Evolutionary conservation across 768 basidiomycete species (phyloP).

Genomic region (Mycena leptocephala): DNA sequence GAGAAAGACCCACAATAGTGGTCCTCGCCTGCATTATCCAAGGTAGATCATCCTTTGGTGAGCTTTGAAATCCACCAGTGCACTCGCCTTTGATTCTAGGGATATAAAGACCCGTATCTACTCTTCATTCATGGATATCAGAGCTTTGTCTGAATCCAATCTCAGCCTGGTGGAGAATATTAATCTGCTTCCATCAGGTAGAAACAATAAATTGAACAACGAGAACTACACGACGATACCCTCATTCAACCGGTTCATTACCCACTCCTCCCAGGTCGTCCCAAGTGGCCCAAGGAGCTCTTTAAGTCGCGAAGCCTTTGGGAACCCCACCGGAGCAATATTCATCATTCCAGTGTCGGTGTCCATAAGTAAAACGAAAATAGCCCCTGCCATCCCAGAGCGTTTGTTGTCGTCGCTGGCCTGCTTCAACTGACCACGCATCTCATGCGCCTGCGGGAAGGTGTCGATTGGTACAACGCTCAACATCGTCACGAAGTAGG

Average conservation of each 20-base stretch:
- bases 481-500: background rate
- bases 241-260: slow-evolving; percentile 1
- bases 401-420: slow-evolving; percentile 2
- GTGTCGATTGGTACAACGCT: background rate
- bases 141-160: no score
- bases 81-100: no score
- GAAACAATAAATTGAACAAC: no score
- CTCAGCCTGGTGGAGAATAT: no score
- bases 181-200: no score
- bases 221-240: slow-evolving; percentile 10
- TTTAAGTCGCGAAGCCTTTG: background rate
- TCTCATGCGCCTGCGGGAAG: background rate
- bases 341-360: background rate
- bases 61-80: no score
- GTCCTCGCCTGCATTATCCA: no score
- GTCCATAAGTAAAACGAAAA: slow-evolving; percentile 1
- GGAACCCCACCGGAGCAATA: background rate
- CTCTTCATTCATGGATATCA: no score
- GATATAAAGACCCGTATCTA: no score
- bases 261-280: background rate
- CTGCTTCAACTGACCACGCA: slow-evolving; percentile 16
- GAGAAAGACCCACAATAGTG: no score
- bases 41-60: no score
- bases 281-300: background rate
- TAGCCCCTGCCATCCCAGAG: background rate